Evolutionary conservation across 768 basidiomycete species (phyloP), one percentile per base, ranked within the genome.

Genomic region (Epithele typhae): DNA sequence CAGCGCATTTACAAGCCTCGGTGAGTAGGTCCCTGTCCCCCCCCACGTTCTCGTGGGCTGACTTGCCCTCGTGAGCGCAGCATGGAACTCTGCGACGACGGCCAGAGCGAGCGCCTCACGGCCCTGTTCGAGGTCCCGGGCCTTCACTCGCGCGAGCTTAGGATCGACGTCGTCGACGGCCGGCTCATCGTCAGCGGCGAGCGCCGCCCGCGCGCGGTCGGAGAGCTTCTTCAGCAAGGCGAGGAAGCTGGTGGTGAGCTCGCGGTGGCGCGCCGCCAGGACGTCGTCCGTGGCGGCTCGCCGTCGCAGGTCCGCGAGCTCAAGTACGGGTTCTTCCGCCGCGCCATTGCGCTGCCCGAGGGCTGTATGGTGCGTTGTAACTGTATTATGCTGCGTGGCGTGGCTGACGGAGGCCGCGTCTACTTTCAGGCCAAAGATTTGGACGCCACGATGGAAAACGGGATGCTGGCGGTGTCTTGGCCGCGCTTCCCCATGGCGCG

Each of bases 401-500:
- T 24, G 19, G 21, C 41, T 54, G 35, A 47, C 35, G 25, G n/a
- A n/a, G n/a, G n/a, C n/a, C 8, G 14, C 27, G 27, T 30, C 14
- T 37, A 0, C 2, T 33, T 30, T 12, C 40, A 72, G 70, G 62
- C 51, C 53, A 56, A 57, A 54, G 23, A 73, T 18, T 59, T 72
- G 44, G 63, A 61, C 8, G 70, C 72, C 1, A 57, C 65, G 10
- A 62, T 72, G 60, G 59, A 56, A 32, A 67, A 71, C 45, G 71
- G 71, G 5, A 59, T 72, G 25, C 65, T 72, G 10, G 45, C 64
- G 3, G 37, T 72, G n/a, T 65, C 71, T 4, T 72, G 71, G 71
- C 70, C 70, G 2, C 62, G 64, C 40, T 25, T 49, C 23, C 55
- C 51, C 15, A 6, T 14, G 23, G 27, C 14, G 27, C 8, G 14